phyloP scores from a whole-genome alignment of 768 basidiomycete species.

The Daedalea quercina region DNA sequence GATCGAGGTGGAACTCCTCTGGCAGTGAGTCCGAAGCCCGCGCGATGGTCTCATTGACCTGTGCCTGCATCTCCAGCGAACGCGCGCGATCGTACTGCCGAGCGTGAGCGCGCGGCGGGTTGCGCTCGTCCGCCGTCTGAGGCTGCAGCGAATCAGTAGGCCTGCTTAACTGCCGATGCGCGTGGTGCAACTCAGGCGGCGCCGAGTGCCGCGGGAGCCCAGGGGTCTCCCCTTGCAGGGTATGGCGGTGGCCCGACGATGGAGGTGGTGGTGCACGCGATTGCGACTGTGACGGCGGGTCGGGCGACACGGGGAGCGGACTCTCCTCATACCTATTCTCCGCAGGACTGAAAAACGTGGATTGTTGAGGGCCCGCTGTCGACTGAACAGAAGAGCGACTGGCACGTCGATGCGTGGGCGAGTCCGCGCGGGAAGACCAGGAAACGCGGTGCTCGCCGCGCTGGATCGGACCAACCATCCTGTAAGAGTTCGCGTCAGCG shows the following conservation, averaged over 20 bases:
- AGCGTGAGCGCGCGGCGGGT: neutral
- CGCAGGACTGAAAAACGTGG: constrained; percentile 28
- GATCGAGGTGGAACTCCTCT: constrained; percentile 33
- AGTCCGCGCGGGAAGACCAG: constrained; percentile 47
- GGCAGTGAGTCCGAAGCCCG: neutral
- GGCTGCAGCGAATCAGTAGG: constrained; percentile 24
- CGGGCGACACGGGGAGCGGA: constrained; percentile 24
- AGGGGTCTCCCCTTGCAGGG: neutral
- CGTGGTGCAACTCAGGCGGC: constrained; percentile 43
- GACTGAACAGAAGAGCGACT: neutral
- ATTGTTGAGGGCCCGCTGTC: constrained; percentile 2
- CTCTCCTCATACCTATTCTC: constrained; percentile 39
- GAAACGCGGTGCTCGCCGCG: constrained; percentile 42
- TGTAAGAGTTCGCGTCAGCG: constrained; percentile 19
- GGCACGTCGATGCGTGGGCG: constrained; percentile 20
- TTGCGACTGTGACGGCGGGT: neutral
- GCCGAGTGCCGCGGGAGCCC: constrained; percentile 22
- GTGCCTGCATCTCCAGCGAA: neutral
- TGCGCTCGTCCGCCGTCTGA: constrained; percentile 6
- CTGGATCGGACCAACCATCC: constrained; percentile 66
- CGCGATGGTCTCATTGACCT: neutral
- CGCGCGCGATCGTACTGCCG: neutral
- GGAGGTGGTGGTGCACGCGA: constrained; percentile 14
- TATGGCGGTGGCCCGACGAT: constrained; percentile 12
- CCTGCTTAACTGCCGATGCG: constrained; percentile 26